Base-by-base conservation (phyloP, 345 rosid species). In the Lenwebbia sp. region DNA sequence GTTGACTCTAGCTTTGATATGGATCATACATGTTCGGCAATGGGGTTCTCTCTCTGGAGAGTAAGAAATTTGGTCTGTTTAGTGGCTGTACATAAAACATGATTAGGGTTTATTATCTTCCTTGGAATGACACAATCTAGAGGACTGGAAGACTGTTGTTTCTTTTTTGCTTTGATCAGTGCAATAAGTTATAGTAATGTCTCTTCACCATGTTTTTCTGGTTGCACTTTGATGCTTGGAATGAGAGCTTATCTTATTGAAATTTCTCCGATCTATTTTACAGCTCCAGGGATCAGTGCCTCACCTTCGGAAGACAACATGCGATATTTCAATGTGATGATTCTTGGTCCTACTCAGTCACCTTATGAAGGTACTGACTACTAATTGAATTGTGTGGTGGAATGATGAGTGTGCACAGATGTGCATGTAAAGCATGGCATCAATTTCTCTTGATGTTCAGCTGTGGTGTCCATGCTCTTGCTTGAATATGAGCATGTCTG, bases 201-300 rank as follows among this genome's bases (percentile, higher is more conserved):
- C 7, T 70, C 47, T 70, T 37, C 81, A 70, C 47, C 47, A 56
- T 55, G 5, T 23, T 23, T 23, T 55, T 55, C 58, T 55, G 60
- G n/a, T 56, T 25, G 60, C 60, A 56, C n/a, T 56, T 56, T 5
- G 47, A 25, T 70, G 10, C 2, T 37, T 70, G 81, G 81, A 70
- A 70, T 70, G 81, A 70, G 25, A 70, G 41, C 12, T 40, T 28
- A 50, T 51, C 57, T n/a, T 51, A 10, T n/a, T 52, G 25, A 83
- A 25, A 6, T 82, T 83, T 53, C 25, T 83, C 26, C 54, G 0
- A 57, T 84, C 50, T 55, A 25, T 30, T 13, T 62, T 85, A 40
- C 86, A 85, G 86, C 86, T 65, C 86, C 86, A 1, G 86, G 86
- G 76, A 85, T 85, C 82, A 85, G 86, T 28, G 86, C 86, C 47